Conservation (phyloP, 495 filamentous ascomycete species). For the Umbilicaria muhlenbergii region DNA sequence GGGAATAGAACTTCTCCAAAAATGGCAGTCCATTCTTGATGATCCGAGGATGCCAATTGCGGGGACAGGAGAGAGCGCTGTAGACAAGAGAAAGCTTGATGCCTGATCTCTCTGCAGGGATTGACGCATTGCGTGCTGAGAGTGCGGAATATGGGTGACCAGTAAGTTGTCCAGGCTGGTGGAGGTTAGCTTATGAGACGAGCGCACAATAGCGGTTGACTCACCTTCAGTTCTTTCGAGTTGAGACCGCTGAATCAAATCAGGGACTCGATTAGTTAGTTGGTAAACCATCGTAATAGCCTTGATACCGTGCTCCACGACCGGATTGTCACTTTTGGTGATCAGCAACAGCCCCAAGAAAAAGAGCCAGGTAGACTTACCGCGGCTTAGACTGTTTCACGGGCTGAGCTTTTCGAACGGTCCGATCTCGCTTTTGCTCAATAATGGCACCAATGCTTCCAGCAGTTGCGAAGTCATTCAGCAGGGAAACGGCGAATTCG, state of each 20-base stretch:
- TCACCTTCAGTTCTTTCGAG: constrained; percentile 73
- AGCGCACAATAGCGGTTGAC: constrained; percentile 4
- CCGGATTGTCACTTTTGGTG: constrained; percentile 45
- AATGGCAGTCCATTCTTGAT: constrained; percentile 86
- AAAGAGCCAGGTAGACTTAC: constrained; percentile 24
- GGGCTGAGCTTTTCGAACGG: constrained; percentile 32
- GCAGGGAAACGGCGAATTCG: constrained; percentile 61
- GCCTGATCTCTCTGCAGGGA: constrained; percentile 84
- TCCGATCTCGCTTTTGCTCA: constrained; percentile 62
- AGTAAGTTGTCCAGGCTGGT: constrained; percentile 90
- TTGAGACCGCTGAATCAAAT: constrained; percentile 81
- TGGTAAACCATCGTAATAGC: constrained; percentile 67
- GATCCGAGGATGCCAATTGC: constrained; percentile 56
- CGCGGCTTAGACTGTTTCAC: constrained; percentile 40
- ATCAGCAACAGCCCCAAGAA: background rate
- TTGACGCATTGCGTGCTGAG: constrained; percentile 85
- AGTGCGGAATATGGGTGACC: constrained; percentile 85
- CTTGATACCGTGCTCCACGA: constrained; percentile 62
- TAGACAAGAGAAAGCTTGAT: constrained; percentile 73
- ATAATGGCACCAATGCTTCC: constrained; percentile 64
- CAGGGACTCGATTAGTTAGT: constrained; percentile 64
- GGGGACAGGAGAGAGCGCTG: constrained; percentile 74
- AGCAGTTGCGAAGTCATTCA: constrained; percentile 81
- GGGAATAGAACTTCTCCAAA: constrained; percentile 93
- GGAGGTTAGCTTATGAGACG: background rate